Base-by-base conservation (phyloP, 1,139 yeast species). In the Hansenula lynferdii region DNA sequence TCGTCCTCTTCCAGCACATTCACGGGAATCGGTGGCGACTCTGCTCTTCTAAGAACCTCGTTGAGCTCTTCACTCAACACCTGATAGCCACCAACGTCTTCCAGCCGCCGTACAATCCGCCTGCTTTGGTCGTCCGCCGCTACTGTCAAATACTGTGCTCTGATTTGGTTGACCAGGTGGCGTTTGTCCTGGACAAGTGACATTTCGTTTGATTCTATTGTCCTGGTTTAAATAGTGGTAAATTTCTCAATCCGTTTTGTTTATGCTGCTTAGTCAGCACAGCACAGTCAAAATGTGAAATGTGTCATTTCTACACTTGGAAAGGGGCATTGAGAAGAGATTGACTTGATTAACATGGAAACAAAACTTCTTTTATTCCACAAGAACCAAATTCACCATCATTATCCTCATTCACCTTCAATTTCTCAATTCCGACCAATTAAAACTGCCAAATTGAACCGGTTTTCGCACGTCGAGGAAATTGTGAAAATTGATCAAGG, bases 21-120 rank as follows among this genome's bases (percentile, higher is more conserved):
- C 14, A 54, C 45, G 2, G 60, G 58, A 8, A 58, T 56, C 2
- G 62, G 62, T 1, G 62, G 62, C 3, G 56, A 49, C 23, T 53
- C 53, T 3, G 43, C 31, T 14, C 45, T 34, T 2, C 41, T 22
- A 3, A 52, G 31, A 23, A 48, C 31, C 24, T 37, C 43, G 3
- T 40, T 37, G 31, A 45, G 40, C 22, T 42, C 43, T 23, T 28
- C 30, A 11, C 17, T 17, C 6, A 31, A 8, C 7, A 23, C n/a
- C 8, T 31, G 34, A 6, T n/a, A n/a, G n/a, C n/a, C n/a, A n/a
- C n/a, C n/a, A n/a, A n/a, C n/a, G n/a, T n/a, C n/a, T n/a, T n/a
- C n/a, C n/a, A n/a, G n/a, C n/a, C n/a, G 55, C 25, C 54, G 39
- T 22, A 53, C 48, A 6, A 51, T 39, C 14, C 56, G 37, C 12